Conservation (phyloP, 2,329 filamentous ascomycete species). For the Penicillium griseofulvum region DNA sequence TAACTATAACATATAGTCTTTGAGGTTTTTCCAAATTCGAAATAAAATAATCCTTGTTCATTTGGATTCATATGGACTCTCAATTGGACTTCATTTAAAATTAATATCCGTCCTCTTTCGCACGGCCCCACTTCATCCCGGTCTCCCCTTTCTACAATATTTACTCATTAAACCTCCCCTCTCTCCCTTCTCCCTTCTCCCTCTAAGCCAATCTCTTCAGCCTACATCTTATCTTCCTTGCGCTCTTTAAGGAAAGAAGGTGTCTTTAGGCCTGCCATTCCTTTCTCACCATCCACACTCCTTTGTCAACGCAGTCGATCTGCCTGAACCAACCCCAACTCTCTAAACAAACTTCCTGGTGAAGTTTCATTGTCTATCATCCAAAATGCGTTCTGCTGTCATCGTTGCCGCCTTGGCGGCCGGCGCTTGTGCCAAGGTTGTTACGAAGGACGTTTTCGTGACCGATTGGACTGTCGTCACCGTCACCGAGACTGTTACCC, state of each 20-base stretch:
- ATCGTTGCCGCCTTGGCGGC: conserved; percentile 37
- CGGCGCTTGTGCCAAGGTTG: conserved; percentile 32
- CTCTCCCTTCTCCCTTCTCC: conserved; percentile 12
- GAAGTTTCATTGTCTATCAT: conserved; percentile 37
- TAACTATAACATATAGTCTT: conserved; percentile 14
- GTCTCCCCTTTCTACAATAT: conserved; percentile 19
- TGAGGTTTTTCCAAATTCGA: neutral
- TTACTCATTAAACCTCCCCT: conserved; percentile 6
- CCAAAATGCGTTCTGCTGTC: conserved; percentile 36
- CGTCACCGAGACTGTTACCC: conserved; percentile 36
- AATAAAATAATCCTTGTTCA: neutral
- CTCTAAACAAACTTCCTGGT: conserved; percentile 33
- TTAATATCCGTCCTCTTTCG: conserved; percentile 11
- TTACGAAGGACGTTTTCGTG: conserved; percentile 36
- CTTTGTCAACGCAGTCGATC: conserved; percentile 34
- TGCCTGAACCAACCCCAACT: conserved; percentile 23
- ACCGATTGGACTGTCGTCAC: conserved; percentile 39
- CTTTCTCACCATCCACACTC: conserved; percentile 23
- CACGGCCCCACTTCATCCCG: conserved; percentile 16
- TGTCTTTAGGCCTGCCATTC: conserved; percentile 34
- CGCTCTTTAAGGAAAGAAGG: conserved; percentile 32
- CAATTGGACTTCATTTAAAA: conserved; percentile 1
- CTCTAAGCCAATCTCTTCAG: conserved; percentile 18
- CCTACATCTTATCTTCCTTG: conserved; percentile 27
- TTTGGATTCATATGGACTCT: neutral